Base-by-base conservation (phyloP, 2,329 filamentous ascomycete species). In the Berkeleyomyces rouxiae region DNA sequence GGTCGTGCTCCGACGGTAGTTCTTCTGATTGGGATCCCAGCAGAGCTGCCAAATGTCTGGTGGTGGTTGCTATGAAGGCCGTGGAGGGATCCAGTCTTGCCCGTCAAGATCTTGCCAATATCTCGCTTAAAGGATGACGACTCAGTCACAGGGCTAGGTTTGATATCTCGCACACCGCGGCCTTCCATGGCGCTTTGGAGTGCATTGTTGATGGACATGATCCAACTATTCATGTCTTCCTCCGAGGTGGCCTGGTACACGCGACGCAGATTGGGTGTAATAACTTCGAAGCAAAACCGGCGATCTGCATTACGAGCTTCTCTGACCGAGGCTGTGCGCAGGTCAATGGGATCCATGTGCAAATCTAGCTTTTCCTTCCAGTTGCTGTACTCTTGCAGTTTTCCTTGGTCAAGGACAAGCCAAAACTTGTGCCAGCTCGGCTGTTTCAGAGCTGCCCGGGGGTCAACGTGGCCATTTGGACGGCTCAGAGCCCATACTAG, bases 401-500 rank as follows among this genome's bases (percentile, higher is more conserved):
- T 96, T 33, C 93, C 93, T 73, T 96, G 91, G 71, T 97, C 95
- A 53, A 99, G 79, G 1, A 99, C 93, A 67, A 99, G 95, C 93
- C 93, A 99, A 74, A 97, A 99, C 88, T 99, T 99, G 73, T 99
- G 93, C 93, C 93, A 99, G 59, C 90, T 91, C 73, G 95, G 90
- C 72, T 97, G 96, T 71, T 96, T 97, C 68, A 99, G 78, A 16
- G 90, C 91, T 6, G 66, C 63, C 68, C 93, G 90, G 7, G 93
- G 93, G 72, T 99, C 95, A 37, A 93, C 91, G 72, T 99, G 93
- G 63, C 90, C 92, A 16, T 91, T 91, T 2, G 92, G 92, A 66
- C 90, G 83, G 70, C 92, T 97, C 53, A 97, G 76, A 36, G 95
- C 90, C 93, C 93, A 99, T 6, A 99, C 74, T 7, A 99, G 78